Evolutionary conservation across 2,329 filamentous ascomycete species (phyloP), one percentile per base, ranked within the genome.

Genomic region (Talaromyces sp.): DNA sequence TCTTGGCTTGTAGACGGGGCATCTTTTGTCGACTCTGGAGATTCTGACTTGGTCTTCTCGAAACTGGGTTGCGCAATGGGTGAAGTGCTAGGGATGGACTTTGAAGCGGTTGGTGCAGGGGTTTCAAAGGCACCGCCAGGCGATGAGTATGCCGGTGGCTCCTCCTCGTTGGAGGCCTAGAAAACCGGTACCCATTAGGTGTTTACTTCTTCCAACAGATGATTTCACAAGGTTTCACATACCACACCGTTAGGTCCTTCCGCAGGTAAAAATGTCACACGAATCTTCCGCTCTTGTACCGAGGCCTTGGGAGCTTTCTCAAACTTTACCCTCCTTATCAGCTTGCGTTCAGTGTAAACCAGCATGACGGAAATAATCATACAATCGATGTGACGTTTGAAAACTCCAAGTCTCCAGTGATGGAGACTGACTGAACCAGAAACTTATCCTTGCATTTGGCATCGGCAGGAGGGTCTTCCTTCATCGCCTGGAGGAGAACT

Each of bases 401-500:
- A 69, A 90, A 91, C 70, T 96, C 91, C 78, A 92, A 90, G 71
- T 96, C 90, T 64, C 87, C 82, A 24, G 89, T 88, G 66, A 97
- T 90, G 56, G 87, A 82, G 55, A 96, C 90, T 27, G 93, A 96
- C 78, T 98, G 93, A 38, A 98, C 93, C 58, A 98, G 85, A 77
- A 98, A 98, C 81, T 98, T 98, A 84, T 98, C 93, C 76, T 91
- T 89, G 81, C 95, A 99, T 76, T 91, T 93, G 64, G 89, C 87
- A 74, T 96, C 93, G 61, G 82, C 76, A 21, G 93, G 85, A 59
- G 93, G 93, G 71, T 98, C 93, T 72, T 91, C 86, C 82, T 96
- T 97, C 95, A 99, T 97, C 26, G 93, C 92, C 80, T 99, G 95
- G 49, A 99, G 86, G 41, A 98, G 87, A 61, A 99, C 95, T 96